A percentile compares a stretch with the other conserved stretches of the same genome.
Evolutionary conservation across 805 yeast genomes (phyloP).

Genomic region (Yarrowia sp.): DNA sequence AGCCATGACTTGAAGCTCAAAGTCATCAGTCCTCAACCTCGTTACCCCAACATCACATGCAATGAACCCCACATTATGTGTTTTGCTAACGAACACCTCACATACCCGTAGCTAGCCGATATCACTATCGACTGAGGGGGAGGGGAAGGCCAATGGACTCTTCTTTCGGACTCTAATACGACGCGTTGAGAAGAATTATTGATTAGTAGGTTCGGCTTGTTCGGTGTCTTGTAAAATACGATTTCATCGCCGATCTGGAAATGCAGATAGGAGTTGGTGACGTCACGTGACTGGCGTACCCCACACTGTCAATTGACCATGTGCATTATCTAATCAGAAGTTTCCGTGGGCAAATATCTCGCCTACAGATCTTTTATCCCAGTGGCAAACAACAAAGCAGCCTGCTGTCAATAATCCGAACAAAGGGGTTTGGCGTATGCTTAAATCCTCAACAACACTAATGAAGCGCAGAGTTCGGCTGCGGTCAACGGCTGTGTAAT

Average conservation of each 20-base stretch:
- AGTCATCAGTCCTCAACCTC: too few species aligned
- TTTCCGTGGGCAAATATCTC: neutral
- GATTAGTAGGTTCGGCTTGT: slow-evolving; percentile 10
- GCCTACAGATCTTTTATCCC: neutral
- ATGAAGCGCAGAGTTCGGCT: neutral
- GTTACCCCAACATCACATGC: too few species aligned
- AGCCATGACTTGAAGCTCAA: too few species aligned
- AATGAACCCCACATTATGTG: neutral
- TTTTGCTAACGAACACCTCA: neutral
- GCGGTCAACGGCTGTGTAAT: neutral
- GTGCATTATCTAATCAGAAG: neutral
- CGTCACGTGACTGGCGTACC: neutral
- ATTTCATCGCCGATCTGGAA: neutral
- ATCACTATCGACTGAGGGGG: slow-evolving; percentile 1
- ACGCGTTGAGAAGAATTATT: slow-evolving; percentile 19
- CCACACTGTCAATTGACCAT: neutral
- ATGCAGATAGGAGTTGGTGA: too few species aligned
- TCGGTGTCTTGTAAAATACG: neutral
- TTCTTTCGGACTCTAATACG: slow-evolving; percentile 11
- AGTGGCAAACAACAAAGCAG: slow-evolving; percentile 1
- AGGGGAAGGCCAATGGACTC: neutral
- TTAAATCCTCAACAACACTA: slow-evolving; percentile 27
- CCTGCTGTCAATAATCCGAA: neutral
- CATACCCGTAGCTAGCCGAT: too few species aligned
- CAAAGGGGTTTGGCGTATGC: slow-evolving; percentile 23